Evolutionary conservation across 495 filamentous ascomycete genomes (phyloP), one percentile per base, ranked within the genome.

Genomic region (Diplogelasinospora grovesii): DNA sequence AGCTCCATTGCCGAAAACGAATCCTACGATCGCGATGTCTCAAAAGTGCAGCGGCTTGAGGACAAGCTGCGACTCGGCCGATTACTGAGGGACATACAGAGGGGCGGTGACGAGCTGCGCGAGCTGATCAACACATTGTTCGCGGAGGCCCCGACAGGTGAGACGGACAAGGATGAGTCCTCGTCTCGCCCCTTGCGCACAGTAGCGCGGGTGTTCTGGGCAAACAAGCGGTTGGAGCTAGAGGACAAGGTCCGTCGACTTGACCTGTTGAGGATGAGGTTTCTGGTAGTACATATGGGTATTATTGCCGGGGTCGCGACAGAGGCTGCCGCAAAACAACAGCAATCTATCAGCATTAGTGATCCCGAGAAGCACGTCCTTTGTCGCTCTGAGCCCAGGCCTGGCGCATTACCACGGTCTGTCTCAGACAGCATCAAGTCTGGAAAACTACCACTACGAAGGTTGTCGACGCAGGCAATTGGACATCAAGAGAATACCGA

Each of bases 191-290:
- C 72, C 0, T 52, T 73, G 37, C 59, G 60, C 14, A 68, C 60
- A 4, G 48, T 51, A 14, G 61, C 70, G 23, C 55, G 70, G 21
- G 26, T 77, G 2, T 56, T 73, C 8, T 77, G 73, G 73, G 71
- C 69, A 2, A 48, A 43, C 29, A 64, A 67, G 36, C 63, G 65
- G 21, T 43, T 30, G 30, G 55, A 60, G 27, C 51, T 77, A 24
- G 68, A 74, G 57, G 65, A 72, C 22, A 61, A 65, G 40, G 67
- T 73, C 43, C 78, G 71, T 15, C 73, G 69, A 5, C 63, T 83
- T 53, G 80, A 85, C 44, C 60, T 73, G 45, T 63, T 75, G 26
- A 66, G 71, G 45, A 81, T 73, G 57, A 75, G 78, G 21, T 78
- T 72, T 46, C 49, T 77, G 8, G 68, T 74, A 10, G 59, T 75